Evolutionary conservation across 2,329 filamentous ascomycete species (phyloP), one percentile per base, ranked within the genome.

Genomic region (Aureobasidium vineae): DNA sequence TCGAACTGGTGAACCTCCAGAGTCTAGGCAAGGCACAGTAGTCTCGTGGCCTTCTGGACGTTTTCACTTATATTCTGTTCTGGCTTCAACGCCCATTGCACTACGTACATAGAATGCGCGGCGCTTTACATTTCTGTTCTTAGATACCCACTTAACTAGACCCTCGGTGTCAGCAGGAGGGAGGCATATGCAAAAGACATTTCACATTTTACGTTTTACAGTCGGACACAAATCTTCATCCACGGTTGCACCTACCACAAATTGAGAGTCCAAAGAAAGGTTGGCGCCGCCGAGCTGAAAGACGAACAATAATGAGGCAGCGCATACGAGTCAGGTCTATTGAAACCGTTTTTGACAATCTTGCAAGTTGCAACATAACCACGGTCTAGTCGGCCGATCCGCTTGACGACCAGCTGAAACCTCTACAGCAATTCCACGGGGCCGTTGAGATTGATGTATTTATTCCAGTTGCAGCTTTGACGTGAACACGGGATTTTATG

Each of bases 1-100:
- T 70, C 61, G 75, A 77, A 65, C 61, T 78, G 63, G 75, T 77
- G n/a, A 75, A 75, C 63, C 59, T 77, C 72, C 75, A 77, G 68
- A 75, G 73, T 70, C 67, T 77, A 65, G 75, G 74, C 11, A 74
- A 71, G 70, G 72, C 64, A 52, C 53, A 67, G 36, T 70, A 65
- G 43, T 33, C 19, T 8, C 16, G 47, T 36, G 19, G 21, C 1
- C 33, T 7, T 28, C 10, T 7, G 15, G 15, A 26, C 26, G 36
- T 45, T 26, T 50, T 11, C 16, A 31, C 21, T 66, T 63, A 54
- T 28, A 16, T 23, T 66, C 13, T 19, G 19, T 63, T 38, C 16
- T 47, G 57, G 57, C 57, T n/a, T 47, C 41, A 6, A 21, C 4
- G 57, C 43, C 57, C 38, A 19, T 31, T 16, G 31, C 31, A 15